These are phyloP conservation scores for Fusarium miscanthi DNA, from an alignment of 2,329 filamentous ascomycete genomes.

Conservation along the genomic window DNA sequence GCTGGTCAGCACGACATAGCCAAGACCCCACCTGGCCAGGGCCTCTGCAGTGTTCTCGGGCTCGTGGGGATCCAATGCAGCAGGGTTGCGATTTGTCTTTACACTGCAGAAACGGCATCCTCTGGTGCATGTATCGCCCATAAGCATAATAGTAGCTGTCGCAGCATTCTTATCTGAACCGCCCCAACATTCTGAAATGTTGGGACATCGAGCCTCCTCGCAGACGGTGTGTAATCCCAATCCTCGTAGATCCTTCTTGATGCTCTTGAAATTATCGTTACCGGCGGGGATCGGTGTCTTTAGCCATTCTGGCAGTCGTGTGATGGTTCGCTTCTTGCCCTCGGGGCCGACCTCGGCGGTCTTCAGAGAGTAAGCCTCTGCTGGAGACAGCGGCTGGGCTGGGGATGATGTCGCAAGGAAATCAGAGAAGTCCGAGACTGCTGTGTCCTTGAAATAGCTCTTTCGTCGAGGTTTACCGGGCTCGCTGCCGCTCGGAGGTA, in stretches of 20 bases:
- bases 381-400: slow-evolving; percentile 56
- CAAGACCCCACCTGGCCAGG: slow-evolving; percentile 89
- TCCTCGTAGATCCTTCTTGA: slow-evolving; percentile 92
- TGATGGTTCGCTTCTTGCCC: slow-evolving; percentile 72
- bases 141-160: slow-evolving; percentile 98
- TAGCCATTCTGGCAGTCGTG: slow-evolving; percentile 89
- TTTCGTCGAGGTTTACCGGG: slow-evolving; percentile 48
- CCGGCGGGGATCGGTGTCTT: slow-evolving; percentile 93
- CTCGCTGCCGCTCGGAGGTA: slow-evolving; percentile 52
- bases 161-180: slow-evolving; percentile 88
- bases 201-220: slow-evolving; percentile 96
- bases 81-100: slow-evolving; percentile 81
- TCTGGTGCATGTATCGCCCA: slow-evolving; percentile 97
- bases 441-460: slow-evolving; percentile 70
- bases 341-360: slow-evolving; percentile 73
- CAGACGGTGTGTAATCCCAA: slow-evolving; percentile 94
- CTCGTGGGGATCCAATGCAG: slow-evolving; percentile 92
- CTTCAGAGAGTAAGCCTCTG: slow-evolving; percentile 69
- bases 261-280: slow-evolving; percentile 87
- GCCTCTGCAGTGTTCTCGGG: slow-evolving; percentile 97
- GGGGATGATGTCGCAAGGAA: slow-evolving; percentile 61
- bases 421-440: slow-evolving; percentile 67
- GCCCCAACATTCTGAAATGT: slow-evolving; percentile 98
- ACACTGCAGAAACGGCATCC: slow-evolving; percentile 98
- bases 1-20: slow-evolving; percentile 93